Percentiles rank a stretch among this genome's conserved stretches.
Evolutionary conservation across 1,139 yeast genomes (phyloP).

Genomic region (Protomyces inouyei): DNA sequence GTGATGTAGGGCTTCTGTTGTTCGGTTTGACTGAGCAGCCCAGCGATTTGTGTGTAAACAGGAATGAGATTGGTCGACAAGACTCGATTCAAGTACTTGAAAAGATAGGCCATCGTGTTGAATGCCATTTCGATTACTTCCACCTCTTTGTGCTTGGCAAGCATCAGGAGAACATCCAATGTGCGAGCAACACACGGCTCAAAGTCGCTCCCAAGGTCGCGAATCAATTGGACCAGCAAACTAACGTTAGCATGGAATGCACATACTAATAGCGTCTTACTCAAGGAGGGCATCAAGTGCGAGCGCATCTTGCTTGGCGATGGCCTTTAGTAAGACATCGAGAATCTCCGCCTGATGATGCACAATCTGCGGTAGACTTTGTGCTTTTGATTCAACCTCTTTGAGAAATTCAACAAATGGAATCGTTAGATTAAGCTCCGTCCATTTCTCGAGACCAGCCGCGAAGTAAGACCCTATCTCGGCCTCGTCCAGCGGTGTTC

Average conservation of each 20-base stretch:
- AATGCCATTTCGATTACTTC: slow-evolving; percentile 78
- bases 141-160: slow-evolving; percentile 47
- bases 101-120: slow-evolving; percentile 77
- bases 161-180: slow-evolving; percentile 49
- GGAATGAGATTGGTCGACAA: slow-evolving; percentile 60
- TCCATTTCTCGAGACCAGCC: slow-evolving; percentile 80
- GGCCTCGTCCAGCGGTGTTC: slow-evolving; percentile 50
- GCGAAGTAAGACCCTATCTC: slow-evolving; percentile 58
- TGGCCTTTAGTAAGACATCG: slow-evolving; percentile 49
- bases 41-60: slow-evolving; percentile 60
- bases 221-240: slow-evolving; percentile 54
- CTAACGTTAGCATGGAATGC: slow-evolving; percentile 4
- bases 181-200: slow-evolving; percentile 60
- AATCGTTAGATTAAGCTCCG: slow-evolving; percentile 74
- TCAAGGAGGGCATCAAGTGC: slow-evolving; percentile 81
- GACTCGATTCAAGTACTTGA: slow-evolving; percentile 72
- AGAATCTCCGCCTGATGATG: slow-evolving; percentile 65
- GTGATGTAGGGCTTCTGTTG: slow-evolving; percentile 59
- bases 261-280: slow-evolving; percentile 32
- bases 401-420: slow-evolving; percentile 62
- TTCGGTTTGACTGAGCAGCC: slow-evolving; percentile 52
- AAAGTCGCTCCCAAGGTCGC: slow-evolving; percentile 90
- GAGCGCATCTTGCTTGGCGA: slow-evolving; percentile 56
- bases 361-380: slow-evolving; percentile 74
- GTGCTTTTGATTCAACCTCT: slow-evolving; percentile 52